phyloP scores from a whole-genome alignment of 352 stramenopile genomes.

The Poterioochromonas sp. region DNA sequence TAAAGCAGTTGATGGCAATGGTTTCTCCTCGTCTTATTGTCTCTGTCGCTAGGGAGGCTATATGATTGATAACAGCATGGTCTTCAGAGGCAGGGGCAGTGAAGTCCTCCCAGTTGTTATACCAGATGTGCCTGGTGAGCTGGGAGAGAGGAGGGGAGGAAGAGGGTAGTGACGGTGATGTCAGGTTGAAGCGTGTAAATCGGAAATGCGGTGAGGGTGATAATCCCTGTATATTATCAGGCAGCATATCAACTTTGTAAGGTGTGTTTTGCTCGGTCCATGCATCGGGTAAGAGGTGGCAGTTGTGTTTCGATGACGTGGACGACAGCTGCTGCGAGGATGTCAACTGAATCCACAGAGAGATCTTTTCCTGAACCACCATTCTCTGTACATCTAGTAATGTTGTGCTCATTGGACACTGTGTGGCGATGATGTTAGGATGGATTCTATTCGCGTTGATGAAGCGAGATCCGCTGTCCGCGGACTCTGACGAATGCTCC shows the following conservation, averaged over 20 bases:
- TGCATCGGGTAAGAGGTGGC: not conserved
- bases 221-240: no score
- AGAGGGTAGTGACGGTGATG: not conserved
- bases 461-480: no score
- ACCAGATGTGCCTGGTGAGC: no score
- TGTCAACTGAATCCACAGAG: not conserved
- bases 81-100: not conserved
- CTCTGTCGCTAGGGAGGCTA: not conserved
- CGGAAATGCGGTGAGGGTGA: no score
- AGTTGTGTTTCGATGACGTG: no score
- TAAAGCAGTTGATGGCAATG: not conserved
- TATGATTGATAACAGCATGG: not conserved
- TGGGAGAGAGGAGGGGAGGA: not conserved
- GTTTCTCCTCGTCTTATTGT: not conserved
- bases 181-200: no score
- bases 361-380: not conserved
- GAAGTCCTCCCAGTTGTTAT: not conserved
- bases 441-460: not conserved
- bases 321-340: no score
- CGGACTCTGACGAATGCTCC: not conserved
- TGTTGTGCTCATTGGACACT: not conserved
- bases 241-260: no score
- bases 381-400: not conserved
- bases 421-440: not conserved
- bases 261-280: no score